Conservation (phyloP, 192 early-diverging fungal species). For the Jimgerdemannia flammicorona region DNA sequence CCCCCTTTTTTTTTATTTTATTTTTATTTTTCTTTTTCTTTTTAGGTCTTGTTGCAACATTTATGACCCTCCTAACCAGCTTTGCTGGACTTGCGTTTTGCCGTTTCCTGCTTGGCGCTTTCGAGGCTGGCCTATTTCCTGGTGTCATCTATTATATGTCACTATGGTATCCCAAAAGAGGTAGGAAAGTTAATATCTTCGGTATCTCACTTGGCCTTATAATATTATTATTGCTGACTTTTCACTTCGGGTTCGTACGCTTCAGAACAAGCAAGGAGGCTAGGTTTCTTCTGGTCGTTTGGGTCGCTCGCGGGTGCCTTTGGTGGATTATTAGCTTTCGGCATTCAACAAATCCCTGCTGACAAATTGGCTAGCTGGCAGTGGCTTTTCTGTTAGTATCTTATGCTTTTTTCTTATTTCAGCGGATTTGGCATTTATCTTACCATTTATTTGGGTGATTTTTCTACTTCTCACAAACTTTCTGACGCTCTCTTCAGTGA, state of each 20-base stretch:
- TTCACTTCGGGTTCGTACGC: background rate
- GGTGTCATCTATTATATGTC: conserved; percentile 51
- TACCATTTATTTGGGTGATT: too few species aligned
- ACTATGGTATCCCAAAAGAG: conserved; percentile 42
- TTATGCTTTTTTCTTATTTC: background rate
- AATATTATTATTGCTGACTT: conserved; percentile 7
- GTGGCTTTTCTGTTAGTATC: background rate
- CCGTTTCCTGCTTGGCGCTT: conserved; percentile 52
- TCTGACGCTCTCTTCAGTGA: conserved; percentile 41
- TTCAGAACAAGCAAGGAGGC: conserved; percentile 41
- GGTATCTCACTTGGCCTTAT: too few species aligned
- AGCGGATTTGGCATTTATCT: background rate
- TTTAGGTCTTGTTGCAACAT: too few species aligned
- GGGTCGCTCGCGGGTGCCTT: conserved; percentile 49
- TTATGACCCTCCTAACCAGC: background rate
- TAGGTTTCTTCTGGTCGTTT: conserved; percentile 48
- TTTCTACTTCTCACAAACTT: too few species aligned
- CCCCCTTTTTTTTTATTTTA: too few species aligned
- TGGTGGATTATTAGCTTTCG: conserved; percentile 60
- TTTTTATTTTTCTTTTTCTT: too few species aligned
- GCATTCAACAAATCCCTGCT: conserved; percentile 41
- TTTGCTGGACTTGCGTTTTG: conserved; percentile 15
- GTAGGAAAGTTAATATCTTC: background rate
- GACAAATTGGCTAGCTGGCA: conserved; percentile 19
- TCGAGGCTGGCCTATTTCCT: conserved; percentile 36